These are phyloP conservation scores for Boletus barrowsii DNA, from an alignment of 768 basidiomycete genomes.

Conservation along the genomic window DNA sequence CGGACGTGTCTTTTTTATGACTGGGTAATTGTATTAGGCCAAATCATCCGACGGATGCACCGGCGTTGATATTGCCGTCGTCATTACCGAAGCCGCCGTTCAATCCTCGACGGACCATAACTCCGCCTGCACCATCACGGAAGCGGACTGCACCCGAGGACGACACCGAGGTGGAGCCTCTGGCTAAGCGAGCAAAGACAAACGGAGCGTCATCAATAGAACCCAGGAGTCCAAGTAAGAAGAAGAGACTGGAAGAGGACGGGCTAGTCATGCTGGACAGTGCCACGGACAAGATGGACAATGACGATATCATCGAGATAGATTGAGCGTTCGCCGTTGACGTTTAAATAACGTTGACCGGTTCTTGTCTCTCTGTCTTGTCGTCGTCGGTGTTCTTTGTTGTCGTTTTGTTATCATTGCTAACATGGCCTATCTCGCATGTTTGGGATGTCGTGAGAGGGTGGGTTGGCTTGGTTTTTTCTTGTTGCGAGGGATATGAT, in stretches of 20 bases:
- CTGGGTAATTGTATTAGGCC: slow-evolving; percentile 36
- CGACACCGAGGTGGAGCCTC: slow-evolving; percentile 54
- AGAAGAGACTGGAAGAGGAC: slow-evolving; percentile 65
- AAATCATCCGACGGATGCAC: slow-evolving; percentile 50
- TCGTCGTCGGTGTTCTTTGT: too few species aligned
- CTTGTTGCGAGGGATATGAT: too few species aligned
- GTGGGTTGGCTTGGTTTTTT: too few species aligned
- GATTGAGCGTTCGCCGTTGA: slow-evolving; percentile 35
- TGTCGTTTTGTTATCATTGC: too few species aligned
- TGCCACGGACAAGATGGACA: slow-evolving; percentile 48
- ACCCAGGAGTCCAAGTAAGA: slow-evolving; percentile 58
- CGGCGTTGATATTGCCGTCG: slow-evolving; percentile 60
- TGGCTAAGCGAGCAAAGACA: slow-evolving; percentile 52
- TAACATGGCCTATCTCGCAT: too few species aligned
- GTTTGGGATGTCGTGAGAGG: too few species aligned
- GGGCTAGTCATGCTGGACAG: slow-evolving; percentile 68
- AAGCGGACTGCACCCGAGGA: slow-evolving; percentile 63
- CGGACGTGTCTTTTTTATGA: background rate
- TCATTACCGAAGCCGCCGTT: slow-evolving; percentile 58
- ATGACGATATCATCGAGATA: slow-evolving; percentile 59
- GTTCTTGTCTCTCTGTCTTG: too few species aligned
- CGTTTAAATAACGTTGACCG: too few species aligned
- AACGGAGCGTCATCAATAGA: slow-evolving; percentile 23
- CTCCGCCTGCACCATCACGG: slow-evolving; percentile 40
- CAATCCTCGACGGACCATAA: slow-evolving; percentile 38